Base-by-base conservation (phyloP, 2,329 filamentous ascomycete species). In the Fusarium continuum region DNA sequence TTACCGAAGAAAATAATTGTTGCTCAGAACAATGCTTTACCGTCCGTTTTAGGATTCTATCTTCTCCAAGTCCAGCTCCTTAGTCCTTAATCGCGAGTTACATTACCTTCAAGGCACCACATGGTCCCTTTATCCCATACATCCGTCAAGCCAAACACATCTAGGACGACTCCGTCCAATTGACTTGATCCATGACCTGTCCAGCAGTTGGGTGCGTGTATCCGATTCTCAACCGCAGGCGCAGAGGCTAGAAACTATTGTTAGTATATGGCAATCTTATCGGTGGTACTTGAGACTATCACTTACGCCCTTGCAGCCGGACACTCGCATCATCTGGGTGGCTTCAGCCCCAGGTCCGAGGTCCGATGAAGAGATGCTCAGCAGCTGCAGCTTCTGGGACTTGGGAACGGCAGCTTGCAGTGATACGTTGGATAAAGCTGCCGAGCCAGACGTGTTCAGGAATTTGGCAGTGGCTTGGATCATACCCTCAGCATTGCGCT, bases 361-460 rank as follows among this genome's bases (percentile, higher is more conserved):
- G 26, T 96, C 91, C 5, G 88, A 80, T 65, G 87, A 91, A 67
- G 92, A 96, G 67, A 99, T 97, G 55, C 90, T 92, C 75, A 96
- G 90, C 65, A 99, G 80, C 74, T 97, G 93, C 71, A 99, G 79
- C 75, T 95, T 97, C 78, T 99, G 95, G 38, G 91, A 92, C 79
- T 98, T 99, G 8, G 95, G 95, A 49, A 99, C 95, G 1, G 95
- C 95, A 36, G 94, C 95, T 76, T 99, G 95, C 65, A 99, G 77
- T 22, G 91, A 92, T 25, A 98, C 91, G 39, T 85, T 86, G 14
- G 88, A 88, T 43, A 98, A 82, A 13, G 81, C 79, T 13, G 83
- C 83, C 25, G 89, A 86, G 55, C 83, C 82, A 13, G 88, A 90
- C 0, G 79, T 85, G 76, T 98, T 98, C 32, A 85, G 86, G 82